Base-by-base conservation (phyloP, 164 flowering plant genomes). In the Magnolia sinica region DNA sequence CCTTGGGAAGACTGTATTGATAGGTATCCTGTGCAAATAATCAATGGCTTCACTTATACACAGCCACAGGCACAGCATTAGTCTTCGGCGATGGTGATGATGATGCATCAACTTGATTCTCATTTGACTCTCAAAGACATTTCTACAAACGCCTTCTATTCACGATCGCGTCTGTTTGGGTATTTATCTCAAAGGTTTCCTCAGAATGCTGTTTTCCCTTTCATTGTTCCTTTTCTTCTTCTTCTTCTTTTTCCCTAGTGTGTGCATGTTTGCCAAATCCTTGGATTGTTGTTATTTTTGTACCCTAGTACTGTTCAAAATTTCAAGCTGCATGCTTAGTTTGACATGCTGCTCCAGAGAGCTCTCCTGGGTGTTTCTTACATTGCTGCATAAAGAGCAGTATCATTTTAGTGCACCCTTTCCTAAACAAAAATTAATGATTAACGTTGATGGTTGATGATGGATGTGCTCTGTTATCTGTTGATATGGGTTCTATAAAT, bases 1-100 rank as follows among this genome's bases (percentile, higher is more conserved):
- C 94, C 97, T 0, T 93, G 97, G 97, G 87, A 84, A 23, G 94
- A 89, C 79, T 93, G 95, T 82, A 88, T 93, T 73, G 73, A 88
- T 75, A 84, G 76, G 76, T 93, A 91, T 70, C 97, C 95, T 0
- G 91, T 90, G 52, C 49, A 85, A 76, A 27, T 61, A 23, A 64
- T 9, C n/a, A 49, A 31, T 64, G 68, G 51, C 55, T 73, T 59
- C 7, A 50, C 31, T 11, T 86, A 83, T 50, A 29, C 18, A 72
- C 71, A 18, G 49, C 67, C 68, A 52, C 24, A 52, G n/a, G 3
- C 61, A 11, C 61, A 55, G 61, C 16, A 11, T 55, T 16, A 55
- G 61, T 16, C 61, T 11, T 11, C 49, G 69, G 64, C 71, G 58
- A 13, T 73, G 66, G 58, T 10, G 29, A 45, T 73, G 64, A 23